Percentiles rank a stretch among this genome's conserved stretches.
phyloP scores from a whole-genome alignment of 139 green algal species.

The Chloropicon primus region DNA sequence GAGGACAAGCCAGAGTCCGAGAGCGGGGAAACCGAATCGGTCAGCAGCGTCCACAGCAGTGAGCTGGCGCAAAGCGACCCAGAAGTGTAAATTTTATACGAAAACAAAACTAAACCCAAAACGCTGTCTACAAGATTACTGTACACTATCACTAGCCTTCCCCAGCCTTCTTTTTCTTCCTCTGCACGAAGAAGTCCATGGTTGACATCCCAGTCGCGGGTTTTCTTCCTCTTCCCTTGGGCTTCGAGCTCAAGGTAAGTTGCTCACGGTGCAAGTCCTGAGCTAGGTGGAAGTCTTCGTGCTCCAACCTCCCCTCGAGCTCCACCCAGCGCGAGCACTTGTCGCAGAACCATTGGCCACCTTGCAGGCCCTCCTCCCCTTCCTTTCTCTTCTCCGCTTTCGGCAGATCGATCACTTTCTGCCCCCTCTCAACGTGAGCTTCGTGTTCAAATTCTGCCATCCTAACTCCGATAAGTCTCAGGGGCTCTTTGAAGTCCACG shows the following conservation, averaged over 20 bases:
- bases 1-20: neutral
- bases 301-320: neutral
- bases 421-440: neutral
- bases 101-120: too few relatives aligned
- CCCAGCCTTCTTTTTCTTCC: too few relatives aligned
- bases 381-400: neutral
- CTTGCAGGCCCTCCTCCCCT: neutral
- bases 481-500: neutral
- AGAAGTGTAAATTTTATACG: too few relatives aligned
- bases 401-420: neutral
- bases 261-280: too few relatives aligned
- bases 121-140: too few relatives aligned
- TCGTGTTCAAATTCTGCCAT: neutral
- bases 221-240: too few relatives aligned
- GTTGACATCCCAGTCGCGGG: too few relatives aligned
- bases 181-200: too few relatives aligned
- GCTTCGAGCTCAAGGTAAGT: too few relatives aligned
- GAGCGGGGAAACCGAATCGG: neutral
- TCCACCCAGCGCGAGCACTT: neutral
- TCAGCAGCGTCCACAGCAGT: neutral
- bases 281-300: neutral
- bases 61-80: neutral
- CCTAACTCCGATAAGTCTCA: neutral
- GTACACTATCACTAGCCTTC: too few relatives aligned
- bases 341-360: neutral